phyloP scores from a whole-genome alignment of 1,284 basidiomycete species.

The Stereum hirsutum region DNA sequence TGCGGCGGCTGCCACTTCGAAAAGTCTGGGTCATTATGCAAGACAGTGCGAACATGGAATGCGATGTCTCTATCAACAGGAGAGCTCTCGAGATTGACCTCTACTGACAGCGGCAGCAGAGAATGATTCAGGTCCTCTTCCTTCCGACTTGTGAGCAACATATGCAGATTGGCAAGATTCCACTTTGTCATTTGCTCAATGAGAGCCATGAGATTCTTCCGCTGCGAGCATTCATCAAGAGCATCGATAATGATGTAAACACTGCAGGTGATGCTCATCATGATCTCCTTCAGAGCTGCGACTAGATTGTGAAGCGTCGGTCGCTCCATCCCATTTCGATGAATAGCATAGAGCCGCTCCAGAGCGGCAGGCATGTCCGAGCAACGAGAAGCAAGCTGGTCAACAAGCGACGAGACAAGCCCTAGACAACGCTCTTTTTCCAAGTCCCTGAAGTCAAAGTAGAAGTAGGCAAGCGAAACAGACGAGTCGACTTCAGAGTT shows the following conservation, averaged over 20 bases:
- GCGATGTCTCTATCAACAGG: neutral
- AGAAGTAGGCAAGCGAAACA: neutral
- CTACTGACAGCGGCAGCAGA: neutral
- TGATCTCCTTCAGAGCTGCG: neutral
- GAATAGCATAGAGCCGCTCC: neutral
- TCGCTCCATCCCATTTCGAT: neutral
- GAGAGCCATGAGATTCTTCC: neutral
- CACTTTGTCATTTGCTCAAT: neutral
- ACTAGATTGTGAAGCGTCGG: neutral
- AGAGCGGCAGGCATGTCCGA: neutral
- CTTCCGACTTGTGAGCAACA: neutral
- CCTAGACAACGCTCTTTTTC: neutral
- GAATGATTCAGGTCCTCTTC: neutral
- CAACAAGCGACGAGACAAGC: neutral
- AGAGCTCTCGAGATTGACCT: neutral
- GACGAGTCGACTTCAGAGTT: neutral
- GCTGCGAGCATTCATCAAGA: conserved; percentile 1
- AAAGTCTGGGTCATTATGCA: neutral
- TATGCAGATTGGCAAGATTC: neutral
- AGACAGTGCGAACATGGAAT: neutral
- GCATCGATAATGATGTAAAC: neutral
- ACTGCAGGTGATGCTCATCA: neutral
- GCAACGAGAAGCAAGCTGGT: neutral
- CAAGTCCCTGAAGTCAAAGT: conserved; percentile 2
- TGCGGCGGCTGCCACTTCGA: neutral